Conservation (phyloP, 1,284 basidiomycete genomes). For the Austroboletus niveus region DNA sequence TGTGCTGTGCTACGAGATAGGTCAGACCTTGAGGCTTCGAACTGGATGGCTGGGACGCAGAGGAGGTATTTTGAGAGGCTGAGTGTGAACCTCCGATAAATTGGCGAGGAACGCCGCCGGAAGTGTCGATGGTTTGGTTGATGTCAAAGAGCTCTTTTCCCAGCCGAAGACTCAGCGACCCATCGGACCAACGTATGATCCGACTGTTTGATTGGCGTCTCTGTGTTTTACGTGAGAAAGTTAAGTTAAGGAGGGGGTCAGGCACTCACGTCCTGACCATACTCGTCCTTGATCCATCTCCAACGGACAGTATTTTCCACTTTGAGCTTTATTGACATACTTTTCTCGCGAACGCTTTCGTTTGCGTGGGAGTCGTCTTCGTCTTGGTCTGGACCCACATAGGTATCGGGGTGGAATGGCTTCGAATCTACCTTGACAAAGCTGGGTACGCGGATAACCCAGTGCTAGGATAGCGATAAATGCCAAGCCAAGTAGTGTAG, state of each 20-base stretch:
- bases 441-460: conserved; percentile 82
- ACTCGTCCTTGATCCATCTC: conserved; percentile 79
- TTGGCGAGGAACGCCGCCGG: conserved; percentile 56
- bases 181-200: conserved; percentile 90
- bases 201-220: conserved; percentile 83
- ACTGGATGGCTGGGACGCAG: conserved; percentile 22
- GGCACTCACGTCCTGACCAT: conserved; percentile 63
- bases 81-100: conserved; percentile 45
- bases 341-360: conserved; percentile 63
- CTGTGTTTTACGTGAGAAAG: conserved; percentile 37
- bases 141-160: conserved; percentile 93
- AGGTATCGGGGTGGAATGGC: conserved; percentile 79
- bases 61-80: conserved; percentile 33
- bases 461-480: conserved; percentile 49
- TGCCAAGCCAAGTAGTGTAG: neutral
- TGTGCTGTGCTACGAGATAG: conserved; percentile 89
- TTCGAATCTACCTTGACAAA: conserved; percentile 81
- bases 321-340: conserved; percentile 79
- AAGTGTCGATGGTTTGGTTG: conserved; percentile 69
- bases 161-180: conserved; percentile 79
- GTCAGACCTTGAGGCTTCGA: conserved; percentile 68
- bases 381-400: conserved; percentile 77
- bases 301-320: conserved; percentile 91
- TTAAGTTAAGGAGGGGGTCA: neutral
- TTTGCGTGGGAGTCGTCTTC: conserved; percentile 58